phyloP scores from a whole-genome alignment of 192 early-diverging fungal species.

The Umbelopsis vinacea region DNA sequence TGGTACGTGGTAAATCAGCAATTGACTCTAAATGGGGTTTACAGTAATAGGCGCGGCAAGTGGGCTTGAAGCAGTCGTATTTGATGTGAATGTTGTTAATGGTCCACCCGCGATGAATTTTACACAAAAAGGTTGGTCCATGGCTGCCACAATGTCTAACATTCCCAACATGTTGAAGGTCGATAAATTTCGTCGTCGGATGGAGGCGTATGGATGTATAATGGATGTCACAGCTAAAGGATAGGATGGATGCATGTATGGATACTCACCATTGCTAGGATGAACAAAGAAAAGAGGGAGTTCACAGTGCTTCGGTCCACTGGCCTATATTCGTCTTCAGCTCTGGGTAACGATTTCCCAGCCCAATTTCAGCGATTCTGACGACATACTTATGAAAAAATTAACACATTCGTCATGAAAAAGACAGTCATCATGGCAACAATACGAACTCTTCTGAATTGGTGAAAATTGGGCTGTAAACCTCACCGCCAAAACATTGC shows the following conservation, averaged over 20 bases:
- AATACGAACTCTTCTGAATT: not conserved
- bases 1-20: not conserved
- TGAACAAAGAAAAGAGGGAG: constrained; percentile 23
- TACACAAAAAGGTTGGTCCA: not conserved
- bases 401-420: not conserved
- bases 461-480: not conserved
- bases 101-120: not conserved
- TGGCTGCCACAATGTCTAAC: not conserved
- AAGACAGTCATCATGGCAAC: not conserved
- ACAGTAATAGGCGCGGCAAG: not conserved
- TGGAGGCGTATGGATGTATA: not conserved
- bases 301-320: not conserved
- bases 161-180: not conserved
- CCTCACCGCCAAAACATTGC: constrained; percentile 3
- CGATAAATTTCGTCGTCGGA: not conserved
- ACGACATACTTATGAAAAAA: not conserved
- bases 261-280: constrained; percentile 23
- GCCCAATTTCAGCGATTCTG: not conserved
- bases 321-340: not conserved
- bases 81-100: not conserved
- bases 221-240: not conserved
- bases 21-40: not conserved
- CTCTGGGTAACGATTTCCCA: not conserved
- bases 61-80: not conserved
- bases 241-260: not conserved